Conservation (phyloP, 2,329 filamentous ascomycete species). For the Fusarium sp. region DNA sequence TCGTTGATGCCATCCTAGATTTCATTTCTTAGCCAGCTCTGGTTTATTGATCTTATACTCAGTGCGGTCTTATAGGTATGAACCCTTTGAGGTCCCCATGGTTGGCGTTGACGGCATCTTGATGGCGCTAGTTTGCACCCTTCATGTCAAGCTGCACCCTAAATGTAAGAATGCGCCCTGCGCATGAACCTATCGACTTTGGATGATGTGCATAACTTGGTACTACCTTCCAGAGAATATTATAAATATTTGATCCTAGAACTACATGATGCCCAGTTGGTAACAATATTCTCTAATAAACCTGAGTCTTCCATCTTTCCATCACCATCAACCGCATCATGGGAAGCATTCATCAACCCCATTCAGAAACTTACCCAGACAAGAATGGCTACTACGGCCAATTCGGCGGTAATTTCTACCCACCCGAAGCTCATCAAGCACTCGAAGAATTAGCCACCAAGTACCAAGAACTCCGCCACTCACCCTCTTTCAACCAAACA, state of each 20-base stretch:
- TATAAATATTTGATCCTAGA: neutral
- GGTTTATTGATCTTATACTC: fast-evolving
- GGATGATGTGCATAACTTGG: neutral
- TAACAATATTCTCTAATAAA: no score
- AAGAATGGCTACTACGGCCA: neutral
- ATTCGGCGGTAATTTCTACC: conserved; percentile 7
- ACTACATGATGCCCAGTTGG: no score
- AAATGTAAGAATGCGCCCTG: neutral
- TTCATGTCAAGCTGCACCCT: conserved; percentile 2
- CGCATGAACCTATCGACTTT: neutral
- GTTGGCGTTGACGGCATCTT: neutral
- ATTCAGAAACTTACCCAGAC: neutral
- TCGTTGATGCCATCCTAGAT: neutral
- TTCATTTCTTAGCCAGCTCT: neutral
- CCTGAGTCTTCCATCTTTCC: neutral
- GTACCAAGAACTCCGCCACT: neutral
- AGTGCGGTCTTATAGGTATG: fast-evolving
- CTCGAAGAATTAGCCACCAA: neutral
- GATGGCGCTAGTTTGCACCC: neutral
- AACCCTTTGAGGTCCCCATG: fast-evolving
- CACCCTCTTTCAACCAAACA: neutral
- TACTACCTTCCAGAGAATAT: fast-evolving
- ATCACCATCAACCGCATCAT: neutral
- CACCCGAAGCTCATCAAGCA: neutral
- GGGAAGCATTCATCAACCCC: neutral